Base-by-base conservation (phyloP, 306 rosid species). In the Vigna radiata region DNA sequence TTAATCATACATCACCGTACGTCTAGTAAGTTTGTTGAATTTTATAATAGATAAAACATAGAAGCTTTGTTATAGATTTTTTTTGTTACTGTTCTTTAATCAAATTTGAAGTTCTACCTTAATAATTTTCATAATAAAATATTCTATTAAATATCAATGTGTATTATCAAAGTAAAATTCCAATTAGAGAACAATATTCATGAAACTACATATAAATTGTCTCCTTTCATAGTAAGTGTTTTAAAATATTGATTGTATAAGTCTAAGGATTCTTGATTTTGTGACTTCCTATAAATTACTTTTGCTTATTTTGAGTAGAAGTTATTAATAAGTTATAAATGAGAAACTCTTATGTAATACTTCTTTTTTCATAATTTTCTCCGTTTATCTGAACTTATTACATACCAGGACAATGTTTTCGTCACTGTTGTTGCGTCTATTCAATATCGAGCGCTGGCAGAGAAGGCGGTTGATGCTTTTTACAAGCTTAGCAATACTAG, bases 351-450 rank as follows among this genome's bases (percentile, higher is more conserved):
- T 36, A 9, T 17, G n/a, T 7, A 62, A 36, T n/a, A 13, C 15
- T 23, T n/a, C 37, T 6, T 27, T 58, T 25, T 16, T 70, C 39
- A 16, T 66, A 43, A 76, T 76, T 59, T 62, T 3, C 37, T 65
- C 31, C 59, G 25, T 50, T 80, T 12, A 43, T 31, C 63, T 72
- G 60, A 64, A 29, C 61, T 84, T 33, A 31, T 80, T 17, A 31
- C 56, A 59, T 44, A 33, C 61, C 61, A 91, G 97, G 97, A 92
- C 85, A 90, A 92, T 56, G 96, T 90, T 4, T 90, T 92, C 50
- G 96, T 92, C 56, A 92, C 81, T 39, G 97, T 92, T 14, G 96
- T 92, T 69, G 97, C 97, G 9, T 92, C 94, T 4, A 85, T 92
- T 55, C 97, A 92, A 82, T 92, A 90, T 54, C 90, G 94, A 23